Conservation (phyloP, 768 basidiomycete species). For the Tricholomella constricta region DNA sequence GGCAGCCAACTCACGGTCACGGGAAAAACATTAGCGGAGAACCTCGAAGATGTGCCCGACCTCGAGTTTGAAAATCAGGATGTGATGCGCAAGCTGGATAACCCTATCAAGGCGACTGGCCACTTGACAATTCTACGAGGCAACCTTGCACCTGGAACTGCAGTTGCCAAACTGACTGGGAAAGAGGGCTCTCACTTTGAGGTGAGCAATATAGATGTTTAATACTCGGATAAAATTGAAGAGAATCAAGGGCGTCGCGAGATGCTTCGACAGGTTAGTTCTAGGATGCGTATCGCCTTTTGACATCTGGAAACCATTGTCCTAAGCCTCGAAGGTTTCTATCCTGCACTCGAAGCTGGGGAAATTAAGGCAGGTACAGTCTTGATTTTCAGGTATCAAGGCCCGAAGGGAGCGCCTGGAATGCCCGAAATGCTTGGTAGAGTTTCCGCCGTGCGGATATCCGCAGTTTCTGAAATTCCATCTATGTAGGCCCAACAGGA, state of each 20-base stretch:
- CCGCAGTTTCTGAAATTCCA: constrained; percentile 5
- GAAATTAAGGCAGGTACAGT: constrained; percentile 77
- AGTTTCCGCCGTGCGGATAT: neutral
- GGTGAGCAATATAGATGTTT: constrained; percentile 37
- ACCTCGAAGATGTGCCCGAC: constrained; percentile 76
- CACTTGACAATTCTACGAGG: constrained; percentile 87
- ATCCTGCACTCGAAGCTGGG: constrained; percentile 69
- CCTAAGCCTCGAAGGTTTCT: constrained; percentile 65
- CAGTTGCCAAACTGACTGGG: constrained; percentile 92
- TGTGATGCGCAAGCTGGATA: constrained; percentile 66
- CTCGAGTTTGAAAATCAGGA: constrained; percentile 74
- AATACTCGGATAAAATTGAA: constrained; percentile 1
- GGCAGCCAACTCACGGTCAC: constrained; percentile 87
- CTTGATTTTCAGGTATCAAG: constrained; percentile 85
- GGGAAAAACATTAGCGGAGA: constrained; percentile 87
- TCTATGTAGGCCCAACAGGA: constrained; percentile 65
- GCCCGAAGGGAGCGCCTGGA: constrained; percentile 89
- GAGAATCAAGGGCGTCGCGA: constrained; percentile 60
- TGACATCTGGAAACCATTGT: neutral
- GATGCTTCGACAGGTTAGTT: constrained; percentile 71
- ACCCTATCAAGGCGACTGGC: constrained; percentile 86
- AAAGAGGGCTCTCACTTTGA: constrained; percentile 88
- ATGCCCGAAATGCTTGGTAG: constrained; percentile 77
- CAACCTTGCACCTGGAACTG: constrained; percentile 84
- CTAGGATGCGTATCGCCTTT: neutral